These are phyloP conservation scores for Mycosphaerella sp. DNA, from an alignment of 2,329 filamentous ascomycete genomes.

Conservation along the genomic window DNA sequence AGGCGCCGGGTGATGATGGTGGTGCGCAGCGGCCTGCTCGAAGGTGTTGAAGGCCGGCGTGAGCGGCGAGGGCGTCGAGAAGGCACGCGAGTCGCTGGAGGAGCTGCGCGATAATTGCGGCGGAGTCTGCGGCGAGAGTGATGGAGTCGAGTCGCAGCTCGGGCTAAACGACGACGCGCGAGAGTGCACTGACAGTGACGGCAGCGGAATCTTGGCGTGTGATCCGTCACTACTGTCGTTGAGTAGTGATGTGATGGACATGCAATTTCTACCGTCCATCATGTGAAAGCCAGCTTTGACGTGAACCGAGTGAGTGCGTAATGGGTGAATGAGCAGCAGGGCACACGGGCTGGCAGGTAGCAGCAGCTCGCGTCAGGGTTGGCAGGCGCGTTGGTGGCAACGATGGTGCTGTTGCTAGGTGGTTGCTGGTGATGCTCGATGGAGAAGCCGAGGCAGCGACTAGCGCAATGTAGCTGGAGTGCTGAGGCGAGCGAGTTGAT, in stretches of 20 bases:
- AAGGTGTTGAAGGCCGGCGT: constrained; percentile 39
- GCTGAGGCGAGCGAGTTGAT: too few species aligned
- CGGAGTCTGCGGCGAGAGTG: constrained; percentile 43
- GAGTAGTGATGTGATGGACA: constrained; percentile 41
- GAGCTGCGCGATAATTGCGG: constrained; percentile 43
- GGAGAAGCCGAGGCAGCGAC: too few species aligned
- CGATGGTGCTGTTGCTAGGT: neutral
- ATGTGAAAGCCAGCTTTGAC: constrained; percentile 31
- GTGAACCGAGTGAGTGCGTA: constrained; percentile 1
- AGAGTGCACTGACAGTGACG: constrained; percentile 20
- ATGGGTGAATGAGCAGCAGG: constrained; percentile 6
- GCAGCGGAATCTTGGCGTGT: constrained; percentile 24
- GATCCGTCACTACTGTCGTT: constrained; percentile 41
- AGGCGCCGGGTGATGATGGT: constrained; percentile 5
- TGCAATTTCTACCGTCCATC: constrained; percentile 49
- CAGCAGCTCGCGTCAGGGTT: neutral
- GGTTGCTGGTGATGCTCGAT: neutral
- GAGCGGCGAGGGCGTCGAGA: constrained; percentile 43
- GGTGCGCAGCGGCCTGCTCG: constrained; percentile 15
- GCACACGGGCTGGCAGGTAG: too few species aligned
- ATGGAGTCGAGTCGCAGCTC: constrained; percentile 42
- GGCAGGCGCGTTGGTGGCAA: neutral
- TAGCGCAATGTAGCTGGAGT: too few species aligned
- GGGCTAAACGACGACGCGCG: constrained; percentile 35
- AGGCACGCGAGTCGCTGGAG: constrained; percentile 42